Conservation (phyloP, 2,329 filamentous ascomycete species). For the Exophiala viscosa region DNA sequence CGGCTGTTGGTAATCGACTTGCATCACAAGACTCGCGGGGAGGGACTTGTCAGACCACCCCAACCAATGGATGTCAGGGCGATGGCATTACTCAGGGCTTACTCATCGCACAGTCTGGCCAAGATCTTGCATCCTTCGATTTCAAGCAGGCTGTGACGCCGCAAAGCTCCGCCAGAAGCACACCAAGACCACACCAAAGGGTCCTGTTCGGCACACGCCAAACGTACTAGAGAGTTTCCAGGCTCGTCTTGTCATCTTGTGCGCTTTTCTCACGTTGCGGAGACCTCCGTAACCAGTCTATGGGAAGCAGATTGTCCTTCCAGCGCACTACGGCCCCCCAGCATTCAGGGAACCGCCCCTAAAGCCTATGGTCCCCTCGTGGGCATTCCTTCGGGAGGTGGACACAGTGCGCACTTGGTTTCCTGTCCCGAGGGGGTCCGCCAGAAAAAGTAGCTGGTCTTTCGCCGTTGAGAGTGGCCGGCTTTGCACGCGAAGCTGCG, state of each 20-base stretch:
- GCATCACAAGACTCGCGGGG: conserved; percentile 25
- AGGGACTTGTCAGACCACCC: conserved; percentile 17
- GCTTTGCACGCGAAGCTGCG: conserved; percentile 1
- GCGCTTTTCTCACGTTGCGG: conserved; percentile 5
- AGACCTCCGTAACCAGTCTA: conserved; percentile 3
- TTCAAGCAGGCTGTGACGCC: conserved; percentile 6
- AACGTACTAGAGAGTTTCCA: conserved; percentile 5
- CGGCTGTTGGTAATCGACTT: conserved; percentile 25
- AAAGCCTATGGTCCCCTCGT: conserved; percentile 18
- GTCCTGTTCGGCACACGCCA: conserved; percentile 8
- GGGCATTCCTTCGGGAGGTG: conserved; percentile 6
- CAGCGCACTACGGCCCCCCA: conserved; percentile 13
- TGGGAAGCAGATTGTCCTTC: not conserved
- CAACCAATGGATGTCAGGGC: conserved; percentile 15
- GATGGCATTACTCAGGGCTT: conserved; percentile 23
- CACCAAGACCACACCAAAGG: not conserved
- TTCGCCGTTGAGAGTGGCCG: not conserved
- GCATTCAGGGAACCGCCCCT: conserved; percentile 4
- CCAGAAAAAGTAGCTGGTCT: not conserved
- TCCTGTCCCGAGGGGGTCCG: not conserved
- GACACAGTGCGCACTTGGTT: not conserved
- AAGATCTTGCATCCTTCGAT: conserved; percentile 13
- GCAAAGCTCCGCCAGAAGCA: conserved; percentile 13
- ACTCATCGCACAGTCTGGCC: conserved; percentile 24
- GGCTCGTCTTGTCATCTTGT: conserved; percentile 4